Percentiles rank a stretch among this genome's conserved stretches.
Conservation (phyloP, 2,329 filamentous ascomycete genomes). For the Onygenales sp. region DNA sequence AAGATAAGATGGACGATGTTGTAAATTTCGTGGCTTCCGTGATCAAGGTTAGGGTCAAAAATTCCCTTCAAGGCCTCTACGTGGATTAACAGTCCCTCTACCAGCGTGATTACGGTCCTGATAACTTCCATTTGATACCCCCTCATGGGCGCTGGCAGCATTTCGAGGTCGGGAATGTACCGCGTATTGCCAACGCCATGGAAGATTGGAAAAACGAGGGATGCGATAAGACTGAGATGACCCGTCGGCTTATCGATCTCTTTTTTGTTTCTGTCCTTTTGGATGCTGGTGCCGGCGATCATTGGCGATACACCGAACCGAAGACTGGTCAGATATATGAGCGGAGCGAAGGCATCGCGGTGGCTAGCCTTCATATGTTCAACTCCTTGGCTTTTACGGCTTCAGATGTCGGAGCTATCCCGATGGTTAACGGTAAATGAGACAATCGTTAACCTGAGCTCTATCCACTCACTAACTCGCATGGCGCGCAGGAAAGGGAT, state of each 20-base stretch:
- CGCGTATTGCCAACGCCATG: constrained; percentile 38
- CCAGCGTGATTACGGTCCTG: constrained; percentile 44
- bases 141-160: constrained; percentile 54
- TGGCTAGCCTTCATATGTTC: constrained; percentile 45
- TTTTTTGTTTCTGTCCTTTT: constrained; percentile 53
- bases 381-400: constrained; percentile 30
- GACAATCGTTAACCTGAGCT: background rate
- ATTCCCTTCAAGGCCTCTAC: background rate
- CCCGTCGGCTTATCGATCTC: constrained; percentile 49
- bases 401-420: constrained; percentile 7
- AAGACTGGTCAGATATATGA: constrained; percentile 22
- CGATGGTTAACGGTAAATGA: constrained; percentile 28
- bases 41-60: constrained; percentile 28
- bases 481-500: constrained; percentile 21
- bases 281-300: constrained; percentile 45
- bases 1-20: constrained; percentile 27
- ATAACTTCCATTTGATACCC: constrained; percentile 40
- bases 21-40: constrained; percentile 36
- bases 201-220: constrained; percentile 34
- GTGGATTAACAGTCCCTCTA: background rate
- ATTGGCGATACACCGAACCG: constrained; percentile 40
- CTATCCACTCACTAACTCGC: background rate
- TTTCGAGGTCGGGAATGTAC: constrained; percentile 48
- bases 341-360: constrained; percentile 44
- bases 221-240: constrained; percentile 36